phyloP scores from a whole-genome alignment of 768 basidiomycete species.

The Melanogaster broomeanus region DNA sequence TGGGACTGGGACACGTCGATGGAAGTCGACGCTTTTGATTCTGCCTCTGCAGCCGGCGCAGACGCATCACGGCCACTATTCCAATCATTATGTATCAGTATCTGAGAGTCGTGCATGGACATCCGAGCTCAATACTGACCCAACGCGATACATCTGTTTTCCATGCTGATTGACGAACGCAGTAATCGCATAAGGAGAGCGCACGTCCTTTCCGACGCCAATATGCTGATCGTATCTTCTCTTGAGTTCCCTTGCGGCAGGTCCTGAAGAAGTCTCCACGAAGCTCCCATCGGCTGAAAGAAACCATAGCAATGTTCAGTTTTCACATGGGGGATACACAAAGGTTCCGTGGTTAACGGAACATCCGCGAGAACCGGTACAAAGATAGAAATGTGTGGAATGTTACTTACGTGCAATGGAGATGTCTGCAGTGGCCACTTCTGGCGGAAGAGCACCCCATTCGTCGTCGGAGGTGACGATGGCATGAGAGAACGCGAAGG shows the following conservation, averaged over 20 bases:
- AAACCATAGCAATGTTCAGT: conserved; percentile 2
- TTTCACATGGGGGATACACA: conserved; percentile 2
- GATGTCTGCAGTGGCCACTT: conserved; percentile 57
- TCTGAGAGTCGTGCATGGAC: neutral
- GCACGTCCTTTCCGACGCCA: conserved; percentile 64
- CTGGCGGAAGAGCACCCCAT: conserved; percentile 46
- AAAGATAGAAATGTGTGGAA: conserved; percentile 8
- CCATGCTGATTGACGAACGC: conserved; percentile 82
- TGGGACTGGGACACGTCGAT: conserved; percentile 39
- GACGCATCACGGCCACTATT: conserved; percentile 59
- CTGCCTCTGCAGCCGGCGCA: conserved; percentile 61
- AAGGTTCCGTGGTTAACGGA: neutral
- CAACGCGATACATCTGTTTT: conserved; percentile 73
- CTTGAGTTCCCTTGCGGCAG: conserved; percentile 78
- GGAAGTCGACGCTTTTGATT: conserved; percentile 35
- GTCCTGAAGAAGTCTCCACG: conserved; percentile 78
- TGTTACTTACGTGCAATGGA: conserved; percentile 57
- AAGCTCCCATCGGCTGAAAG: conserved; percentile 69
- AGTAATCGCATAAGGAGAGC: conserved; percentile 83
- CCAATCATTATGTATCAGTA: conserved; percentile 1
- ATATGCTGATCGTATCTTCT: conserved; percentile 67
- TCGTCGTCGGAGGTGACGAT: conserved; percentile 34
- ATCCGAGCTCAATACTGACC: conserved; percentile 47
- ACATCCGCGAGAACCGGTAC: neutral
- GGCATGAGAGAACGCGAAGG: conserved; percentile 48